Evolutionary conservation across 1,284 basidiomycete genomes (phyloP), one percentile per base, ranked within the genome.

Genomic region (Clitocybe nebularis): DNA sequence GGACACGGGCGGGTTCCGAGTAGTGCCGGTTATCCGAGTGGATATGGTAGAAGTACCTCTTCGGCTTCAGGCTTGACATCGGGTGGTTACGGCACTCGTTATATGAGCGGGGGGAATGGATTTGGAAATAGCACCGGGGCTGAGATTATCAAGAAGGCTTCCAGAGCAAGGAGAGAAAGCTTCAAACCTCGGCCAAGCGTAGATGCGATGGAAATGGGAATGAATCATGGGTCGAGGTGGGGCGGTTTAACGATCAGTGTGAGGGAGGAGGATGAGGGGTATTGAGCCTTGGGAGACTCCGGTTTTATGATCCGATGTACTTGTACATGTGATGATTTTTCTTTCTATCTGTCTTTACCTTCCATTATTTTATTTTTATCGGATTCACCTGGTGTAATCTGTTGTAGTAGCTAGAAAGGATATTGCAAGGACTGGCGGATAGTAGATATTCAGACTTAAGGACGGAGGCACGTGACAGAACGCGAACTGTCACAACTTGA

Each of bases 141-240:
- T 8, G 41, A 43, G 39, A 58, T 58, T 11, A 60, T 66, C 41
- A 69, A 67, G 60, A 80, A 77, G 54, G 70, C 71, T 16, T 62
- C 71, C 33, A 61, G 75, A 33, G 68, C 71, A 22, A 58, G 69
- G 44, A 69, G 81, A 48, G 86, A 89, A 65, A 89, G 86, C 59
- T 89, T 89, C 60, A 83, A 77, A 57, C 86, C 87, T 6, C 68
- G 86, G 32, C 75, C 84, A 29, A 89, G 85, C 54, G 61, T 78
- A 14, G 83, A 86, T 50, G 66, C 49, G 26, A 39, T 56, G 44
- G 61, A 62, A 24, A 47, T 56, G 36, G 50, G 43, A 9, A 44
- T 54, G 41, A 46, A 53, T 43, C 44, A 49, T 44, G 52, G 53
- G 37, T 50, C 55, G 37, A 57, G 60, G 46, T 63, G 60, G 56